Percentiles rank a stretch among this genome's conserved stretches.
These are phyloP conservation scores for Pterocarpus macrocarpus DNA, from an alignment of 306 rosid species.

Conservation along the genomic window DNA sequence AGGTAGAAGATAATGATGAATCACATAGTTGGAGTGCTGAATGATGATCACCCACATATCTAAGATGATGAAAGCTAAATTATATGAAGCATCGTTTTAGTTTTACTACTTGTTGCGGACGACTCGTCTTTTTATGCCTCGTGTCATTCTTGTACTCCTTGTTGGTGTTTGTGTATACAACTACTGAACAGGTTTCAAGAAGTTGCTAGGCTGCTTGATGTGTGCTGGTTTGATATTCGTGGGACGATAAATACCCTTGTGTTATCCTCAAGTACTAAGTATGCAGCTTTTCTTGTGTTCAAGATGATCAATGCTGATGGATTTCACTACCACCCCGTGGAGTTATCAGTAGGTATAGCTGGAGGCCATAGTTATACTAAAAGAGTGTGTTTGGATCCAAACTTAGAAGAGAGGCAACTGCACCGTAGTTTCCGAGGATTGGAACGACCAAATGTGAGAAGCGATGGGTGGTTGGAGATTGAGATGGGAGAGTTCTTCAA, in stretches of 20 bases:
- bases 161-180: too few species aligned
- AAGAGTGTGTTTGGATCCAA: conserved; percentile 22
- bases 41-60: background rate
- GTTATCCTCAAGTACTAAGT: conserved; percentile 61
- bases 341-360: conserved; percentile 41
- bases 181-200: conserved; percentile 57
- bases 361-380: conserved; percentile 33
- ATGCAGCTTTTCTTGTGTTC: conserved; percentile 66
- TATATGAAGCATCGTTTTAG: background rate
- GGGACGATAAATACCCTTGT: conserved; percentile 52
- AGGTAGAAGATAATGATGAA: background rate
- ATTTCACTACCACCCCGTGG: conserved; percentile 48
- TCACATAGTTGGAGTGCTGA: background rate
- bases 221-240: conserved; percentile 64
- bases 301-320: conserved; percentile 44
- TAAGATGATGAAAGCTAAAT: background rate
- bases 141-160: background rate
- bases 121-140: background rate
- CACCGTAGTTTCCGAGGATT: background rate
- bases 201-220: conserved; percentile 54
- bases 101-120: background rate
- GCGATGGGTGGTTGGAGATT: conserved; percentile 70
- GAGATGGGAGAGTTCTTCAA: conserved; percentile 69
- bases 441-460: conserved; percentile 51
- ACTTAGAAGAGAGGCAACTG: background rate